A percentile compares a stretch with the other conserved stretches of the same genome.
Evolutionary conservation across 2,329 filamentous ascomycete species (phyloP).

Genomic region (Nigrospora osmanthi): DNA sequence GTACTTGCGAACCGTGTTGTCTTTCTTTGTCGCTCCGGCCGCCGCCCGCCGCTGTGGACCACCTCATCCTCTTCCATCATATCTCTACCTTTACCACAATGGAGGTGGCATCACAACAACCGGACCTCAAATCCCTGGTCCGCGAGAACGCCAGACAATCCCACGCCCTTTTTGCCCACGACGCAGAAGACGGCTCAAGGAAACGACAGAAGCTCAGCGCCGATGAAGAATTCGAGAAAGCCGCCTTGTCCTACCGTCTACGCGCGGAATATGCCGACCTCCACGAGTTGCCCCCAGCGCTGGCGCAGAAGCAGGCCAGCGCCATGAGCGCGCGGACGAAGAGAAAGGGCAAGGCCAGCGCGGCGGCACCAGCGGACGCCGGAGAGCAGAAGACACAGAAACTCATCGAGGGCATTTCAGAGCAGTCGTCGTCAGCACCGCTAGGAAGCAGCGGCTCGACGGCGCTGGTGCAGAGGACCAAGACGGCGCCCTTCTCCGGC

Average conservation of each 20-base stretch:
- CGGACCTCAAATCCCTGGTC: constrained; percentile 18
- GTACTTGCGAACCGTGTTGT: too few species aligned
- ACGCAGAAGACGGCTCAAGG: constrained; percentile 12
- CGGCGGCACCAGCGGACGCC: constrained; percentile 8
- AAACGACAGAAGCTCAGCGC: constrained; percentile 17
- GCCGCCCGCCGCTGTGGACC: too few species aligned
- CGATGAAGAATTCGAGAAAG: constrained; percentile 17
- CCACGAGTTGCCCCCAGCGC: constrained; percentile 16
- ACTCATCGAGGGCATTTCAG: constrained; percentile 57
- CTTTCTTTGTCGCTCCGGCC: too few species aligned
- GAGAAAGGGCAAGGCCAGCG: constrained; percentile 9
- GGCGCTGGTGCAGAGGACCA: constrained; percentile 27
- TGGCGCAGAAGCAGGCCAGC: constrained; percentile 28
- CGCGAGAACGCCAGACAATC: constrained; percentile 20
- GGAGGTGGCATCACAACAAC: constrained; percentile 12
- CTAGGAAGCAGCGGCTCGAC: constrained; percentile 17
- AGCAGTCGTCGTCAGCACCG: constrained; percentile 27
- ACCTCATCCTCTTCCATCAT: neutral
- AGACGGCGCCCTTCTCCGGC: constrained; percentile 12
- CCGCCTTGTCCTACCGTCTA: constrained; percentile 21
- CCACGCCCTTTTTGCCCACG: constrained; percentile 17
- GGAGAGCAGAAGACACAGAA: constrained; percentile 47
- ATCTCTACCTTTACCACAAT: constrained; percentile 3
- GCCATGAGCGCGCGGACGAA: constrained; percentile 17
- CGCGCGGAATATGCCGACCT: constrained; percentile 22